These are phyloP conservation scores for Magnolia officinalis DNA, from an alignment of 164 flowering plant species.

Conservation along the genomic window DNA sequence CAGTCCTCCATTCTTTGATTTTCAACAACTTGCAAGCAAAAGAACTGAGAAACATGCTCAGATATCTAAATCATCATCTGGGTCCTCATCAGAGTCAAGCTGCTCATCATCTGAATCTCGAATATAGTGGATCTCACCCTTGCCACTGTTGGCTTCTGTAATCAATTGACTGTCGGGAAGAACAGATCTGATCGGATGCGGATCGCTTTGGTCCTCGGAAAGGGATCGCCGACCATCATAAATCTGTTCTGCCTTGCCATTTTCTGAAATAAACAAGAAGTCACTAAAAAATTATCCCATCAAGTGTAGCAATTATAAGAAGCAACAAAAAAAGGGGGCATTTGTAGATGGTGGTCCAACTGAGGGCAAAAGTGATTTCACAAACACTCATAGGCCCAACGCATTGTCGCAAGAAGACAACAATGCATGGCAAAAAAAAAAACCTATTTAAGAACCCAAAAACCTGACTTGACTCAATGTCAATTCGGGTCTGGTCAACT, in stretches of 20 bases:
- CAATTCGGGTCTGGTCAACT: neutral
- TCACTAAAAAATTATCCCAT: neutral
- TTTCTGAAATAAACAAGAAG: conserved; percentile 38
- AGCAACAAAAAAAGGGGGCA: no score
- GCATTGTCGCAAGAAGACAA: neutral
- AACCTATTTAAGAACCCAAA: neutral
- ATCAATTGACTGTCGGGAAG: conserved; percentile 15
- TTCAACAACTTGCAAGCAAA: neutral
- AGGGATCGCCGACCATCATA: conserved; percentile 87
- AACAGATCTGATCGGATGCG: conserved; percentile 8
- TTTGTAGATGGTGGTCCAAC: no score
- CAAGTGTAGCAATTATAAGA: neutral
- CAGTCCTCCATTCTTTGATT: neutral
- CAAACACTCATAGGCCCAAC: no score
- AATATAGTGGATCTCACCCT: conserved; percentile 82
- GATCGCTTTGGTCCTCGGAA: conserved; percentile 34
- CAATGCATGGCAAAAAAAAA: neutral
- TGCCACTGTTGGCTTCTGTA: conserved; percentile 33
- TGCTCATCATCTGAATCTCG: conserved; percentile 95
- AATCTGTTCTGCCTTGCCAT: conserved; percentile 56
- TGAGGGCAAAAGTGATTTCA: no score
- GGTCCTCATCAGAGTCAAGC: conserved; percentile 97
- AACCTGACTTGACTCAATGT: neutral
- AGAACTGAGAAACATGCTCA: conserved; percentile 13
- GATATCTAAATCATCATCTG: conserved; percentile 98